Evolutionary conservation across 2,329 filamentous ascomycete genomes (phyloP).

Genomic region (Colletotrichum filicis): DNA sequence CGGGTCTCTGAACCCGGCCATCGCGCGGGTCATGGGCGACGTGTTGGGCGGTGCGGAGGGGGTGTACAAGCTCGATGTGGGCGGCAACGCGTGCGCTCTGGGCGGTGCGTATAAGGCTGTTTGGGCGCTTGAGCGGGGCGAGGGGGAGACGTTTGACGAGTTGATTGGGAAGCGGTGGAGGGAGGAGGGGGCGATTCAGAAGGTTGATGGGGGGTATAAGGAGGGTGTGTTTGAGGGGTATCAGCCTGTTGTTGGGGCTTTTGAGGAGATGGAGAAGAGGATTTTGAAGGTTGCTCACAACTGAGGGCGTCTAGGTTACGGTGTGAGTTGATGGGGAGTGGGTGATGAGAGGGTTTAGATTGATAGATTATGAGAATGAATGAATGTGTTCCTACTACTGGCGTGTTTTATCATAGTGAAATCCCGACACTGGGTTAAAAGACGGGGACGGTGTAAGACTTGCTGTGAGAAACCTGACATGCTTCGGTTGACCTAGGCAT

Average conservation of each 20-base stretch:
- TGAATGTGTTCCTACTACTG: not conserved
- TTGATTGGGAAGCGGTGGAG: constrained; percentile 86
- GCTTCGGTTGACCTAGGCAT: not conserved
- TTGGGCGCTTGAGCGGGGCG: constrained; percentile 82
- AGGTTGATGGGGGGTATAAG: constrained; percentile 84
- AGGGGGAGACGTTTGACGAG: constrained; percentile 85
- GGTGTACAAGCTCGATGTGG: constrained; percentile 92
- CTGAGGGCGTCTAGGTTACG: constrained; percentile 20
- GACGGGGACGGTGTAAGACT: too few species aligned
- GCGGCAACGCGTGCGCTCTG: constrained; percentile 93
- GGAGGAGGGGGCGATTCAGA: constrained; percentile 84
- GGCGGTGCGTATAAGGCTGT: constrained; percentile 96
- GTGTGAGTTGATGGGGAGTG: not conserved
- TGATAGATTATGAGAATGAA: constrained; percentile 15
- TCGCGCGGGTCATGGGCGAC: constrained; percentile 85
- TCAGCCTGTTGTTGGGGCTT: constrained; percentile 79
- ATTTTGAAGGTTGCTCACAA: constrained; percentile 63
- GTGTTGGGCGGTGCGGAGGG: constrained; percentile 91
- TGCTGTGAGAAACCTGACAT: too few species aligned
- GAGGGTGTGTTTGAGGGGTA: constrained; percentile 81
- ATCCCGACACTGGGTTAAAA: too few species aligned
- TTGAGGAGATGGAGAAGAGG: constrained; percentile 78
- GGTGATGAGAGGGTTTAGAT: not conserved
- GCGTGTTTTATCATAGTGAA: too few species aligned
- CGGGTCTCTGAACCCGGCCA: constrained; percentile 88